phyloP scores from a whole-genome alignment of 169 alveolate species.

The Babesia ovis region DNA sequence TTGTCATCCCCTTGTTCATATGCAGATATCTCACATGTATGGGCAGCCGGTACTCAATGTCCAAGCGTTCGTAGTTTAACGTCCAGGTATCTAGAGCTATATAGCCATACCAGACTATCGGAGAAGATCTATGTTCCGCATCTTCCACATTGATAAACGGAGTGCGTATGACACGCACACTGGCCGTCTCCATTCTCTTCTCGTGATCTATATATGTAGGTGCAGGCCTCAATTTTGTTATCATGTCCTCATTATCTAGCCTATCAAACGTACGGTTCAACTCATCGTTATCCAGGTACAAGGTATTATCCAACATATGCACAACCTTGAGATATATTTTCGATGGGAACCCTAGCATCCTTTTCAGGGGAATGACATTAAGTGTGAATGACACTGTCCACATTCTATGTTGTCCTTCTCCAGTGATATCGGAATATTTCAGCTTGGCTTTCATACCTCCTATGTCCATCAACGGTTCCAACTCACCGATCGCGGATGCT shows the following conservation, averaged over 20 bases:
- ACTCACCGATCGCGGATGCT: conserved; percentile 2
- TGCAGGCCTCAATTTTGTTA: neutral
- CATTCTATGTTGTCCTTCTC: conserved; percentile 54
- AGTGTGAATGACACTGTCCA: conserved; percentile 29
- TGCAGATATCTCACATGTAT: conserved; percentile 59
- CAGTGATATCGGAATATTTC: conserved; percentile 22
- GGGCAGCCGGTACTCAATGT: conserved; percentile 25
- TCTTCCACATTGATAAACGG: conserved; percentile 61
- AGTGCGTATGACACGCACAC: conserved; percentile 7
- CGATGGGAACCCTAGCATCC: neutral
- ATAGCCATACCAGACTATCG: conserved; percentile 52
- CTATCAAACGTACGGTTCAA: conserved; percentile 12
- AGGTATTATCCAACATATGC: conserved; percentile 56
- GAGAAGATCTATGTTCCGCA: conserved; percentile 47
- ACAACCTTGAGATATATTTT: conserved; percentile 32
- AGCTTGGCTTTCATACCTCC: neutral
- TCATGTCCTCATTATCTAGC: conserved; percentile 5
- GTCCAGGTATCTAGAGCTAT: conserved; percentile 38
- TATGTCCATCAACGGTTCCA: conserved; percentile 10
- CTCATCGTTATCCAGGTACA: conserved; percentile 58
- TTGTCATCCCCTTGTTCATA: conserved; percentile 38
- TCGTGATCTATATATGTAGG: neutral
- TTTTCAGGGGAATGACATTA: conserved; percentile 8
- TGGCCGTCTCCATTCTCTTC: conserved; percentile 9
- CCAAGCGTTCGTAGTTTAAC: conserved; percentile 6